Evolutionary conservation across 495 filamentous ascomycete species (phyloP), one percentile per base, ranked within the genome.

Genomic region (Amorphotheca resinae): DNA sequence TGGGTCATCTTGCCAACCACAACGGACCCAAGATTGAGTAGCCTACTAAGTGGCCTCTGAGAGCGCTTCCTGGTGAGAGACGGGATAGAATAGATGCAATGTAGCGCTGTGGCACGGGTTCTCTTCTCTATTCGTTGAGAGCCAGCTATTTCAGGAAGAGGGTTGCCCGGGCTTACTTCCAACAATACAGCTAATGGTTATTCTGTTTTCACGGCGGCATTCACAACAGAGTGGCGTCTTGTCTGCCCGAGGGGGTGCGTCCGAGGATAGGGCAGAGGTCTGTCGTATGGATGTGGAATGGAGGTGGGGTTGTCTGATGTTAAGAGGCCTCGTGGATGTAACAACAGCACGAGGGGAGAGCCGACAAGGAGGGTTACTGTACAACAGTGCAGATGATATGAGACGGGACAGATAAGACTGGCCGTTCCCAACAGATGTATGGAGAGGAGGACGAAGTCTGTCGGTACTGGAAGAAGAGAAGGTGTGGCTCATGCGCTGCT

Each of bases 401-500:
- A 33, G 33, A 28, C 16, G 15, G 28, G 33, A 53, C 34, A 41
- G 38, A 12, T 22, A 11, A 11, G 42, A 34, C 8, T 14, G 36
- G 11, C 31, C 23, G 23, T 28, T 38, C 15, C 21, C 38, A 41
- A 37, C 30, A 26, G 18, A 33, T 38, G 28, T 45, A 22, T 15
- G 44, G 21, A 17, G 7, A 16, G 36, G 12, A 33, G 31, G 25
- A 28, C 35, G 38, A 42, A 33, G 40, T 18, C 31, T 41, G 31
- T 51, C 48, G 48, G 52, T 49, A 54, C 33, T 53, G 50, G 31
- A 1, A 50, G 30, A 41, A 42, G 26, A 12, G 38, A 38, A 42
- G 12, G 9, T 40, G 49, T 54, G 51, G 47, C 44, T 55, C 48
- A 51, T 49, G 48, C 52, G 15, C 34, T 49, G 44, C 35, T 48